phyloP scores from a whole-genome alignment of 441 rosid genomes.

The Corymbia calophylla region DNA sequence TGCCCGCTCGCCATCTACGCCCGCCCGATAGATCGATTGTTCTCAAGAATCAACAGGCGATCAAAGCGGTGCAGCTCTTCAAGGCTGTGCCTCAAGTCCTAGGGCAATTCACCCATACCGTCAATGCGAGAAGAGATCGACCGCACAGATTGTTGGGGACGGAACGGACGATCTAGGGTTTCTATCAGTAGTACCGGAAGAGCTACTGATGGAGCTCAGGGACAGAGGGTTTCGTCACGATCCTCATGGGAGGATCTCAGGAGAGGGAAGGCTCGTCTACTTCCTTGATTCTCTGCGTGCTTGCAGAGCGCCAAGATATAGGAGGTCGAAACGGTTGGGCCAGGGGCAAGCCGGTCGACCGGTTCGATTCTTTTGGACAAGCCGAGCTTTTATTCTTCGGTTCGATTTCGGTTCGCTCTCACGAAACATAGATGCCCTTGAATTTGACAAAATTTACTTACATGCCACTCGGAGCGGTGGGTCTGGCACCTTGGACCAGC shows the following conservation, averaged over 20 bases:
- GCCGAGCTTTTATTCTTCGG: neutral
- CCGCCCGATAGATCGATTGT: neutral
- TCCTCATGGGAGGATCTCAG: neutral
- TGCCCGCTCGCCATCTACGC: slow-evolving; percentile 45
- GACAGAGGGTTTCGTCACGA: neutral
- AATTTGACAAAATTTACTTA: neutral
- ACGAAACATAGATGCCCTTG: neutral
- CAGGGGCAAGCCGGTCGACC: neutral
- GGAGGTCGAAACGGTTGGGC: neutral
- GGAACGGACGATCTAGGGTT: neutral
- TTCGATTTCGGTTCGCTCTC: neutral
- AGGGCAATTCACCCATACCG: neutral
- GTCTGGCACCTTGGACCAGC: neutral
- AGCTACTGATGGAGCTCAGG: neutral
- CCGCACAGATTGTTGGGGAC: neutral
- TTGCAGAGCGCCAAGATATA: neutral
- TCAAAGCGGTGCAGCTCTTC: neutral
- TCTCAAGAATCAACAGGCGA: neutral
- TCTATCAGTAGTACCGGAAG: neutral
- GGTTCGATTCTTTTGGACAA: neutral
- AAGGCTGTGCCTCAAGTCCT: neutral
- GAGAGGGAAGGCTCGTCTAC: neutral
- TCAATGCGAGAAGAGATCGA: neutral
- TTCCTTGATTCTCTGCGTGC: neutral
- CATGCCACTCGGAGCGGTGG: neutral